Conservation (phyloP, 495 filamentous ascomycete species). For the Daldinia concentrica region DNA sequence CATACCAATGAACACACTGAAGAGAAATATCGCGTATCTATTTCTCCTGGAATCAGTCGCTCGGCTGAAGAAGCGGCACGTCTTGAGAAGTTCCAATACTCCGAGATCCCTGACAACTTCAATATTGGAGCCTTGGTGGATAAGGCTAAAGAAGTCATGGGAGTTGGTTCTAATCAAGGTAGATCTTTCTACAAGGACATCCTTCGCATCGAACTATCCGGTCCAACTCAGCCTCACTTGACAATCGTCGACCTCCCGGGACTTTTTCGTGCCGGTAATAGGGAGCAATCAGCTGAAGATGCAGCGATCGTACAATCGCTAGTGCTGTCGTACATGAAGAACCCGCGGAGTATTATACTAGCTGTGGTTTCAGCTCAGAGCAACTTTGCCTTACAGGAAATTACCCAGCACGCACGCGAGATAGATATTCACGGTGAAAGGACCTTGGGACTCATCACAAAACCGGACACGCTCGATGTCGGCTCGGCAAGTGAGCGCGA, state of each 20-base stretch:
- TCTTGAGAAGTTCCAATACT: constrained; percentile 43
- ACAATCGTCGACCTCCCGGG: constrained; percentile 77
- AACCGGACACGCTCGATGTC: constrained; percentile 71
- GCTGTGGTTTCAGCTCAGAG: constrained; percentile 72
- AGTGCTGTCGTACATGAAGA: constrained; percentile 68
- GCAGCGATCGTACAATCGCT: constrained; percentile 62
- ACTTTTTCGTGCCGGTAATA: constrained; percentile 64
- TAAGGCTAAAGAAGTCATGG: constrained; percentile 63
- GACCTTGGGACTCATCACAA: constrained; percentile 87
- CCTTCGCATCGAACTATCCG: constrained; percentile 73
- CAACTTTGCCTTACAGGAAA: constrained; percentile 68
- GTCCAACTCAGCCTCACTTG: constrained; percentile 70
- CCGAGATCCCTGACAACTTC: constrained; percentile 46
- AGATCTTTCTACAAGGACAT: constrained; percentile 69
- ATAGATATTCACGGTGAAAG: constrained; percentile 78
- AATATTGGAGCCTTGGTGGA: constrained; percentile 55
- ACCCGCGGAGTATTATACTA: constrained; percentile 68
- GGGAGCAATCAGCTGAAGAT: constrained; percentile 57
- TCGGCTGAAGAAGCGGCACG: constrained; percentile 34
- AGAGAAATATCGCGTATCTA: constrained; percentile 54
- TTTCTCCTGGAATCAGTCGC: constrained; percentile 51
- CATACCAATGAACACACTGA: constrained; percentile 39
- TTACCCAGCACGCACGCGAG: constrained; percentile 76
- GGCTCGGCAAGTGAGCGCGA: constrained; percentile 59
- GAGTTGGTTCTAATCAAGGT: constrained; percentile 50